These are phyloP conservation scores for Aspergillus pseudoterreus DNA, from an alignment of 2,329 filamentous ascomycete species.

Conservation along the genomic window DNA sequence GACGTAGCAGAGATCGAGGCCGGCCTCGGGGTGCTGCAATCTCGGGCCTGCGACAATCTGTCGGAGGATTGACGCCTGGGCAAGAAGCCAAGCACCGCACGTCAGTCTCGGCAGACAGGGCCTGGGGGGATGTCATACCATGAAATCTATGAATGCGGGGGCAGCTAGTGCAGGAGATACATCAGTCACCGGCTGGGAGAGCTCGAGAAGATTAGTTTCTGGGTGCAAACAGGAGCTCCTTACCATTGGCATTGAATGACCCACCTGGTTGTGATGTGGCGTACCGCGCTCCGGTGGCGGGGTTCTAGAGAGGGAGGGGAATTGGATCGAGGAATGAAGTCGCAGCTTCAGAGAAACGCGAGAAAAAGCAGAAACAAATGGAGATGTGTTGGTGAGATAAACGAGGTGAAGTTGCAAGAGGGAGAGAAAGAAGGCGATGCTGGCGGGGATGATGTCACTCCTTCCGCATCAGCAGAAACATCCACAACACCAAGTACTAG, in stretches of 20 bases:
- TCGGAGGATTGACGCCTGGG: slow-evolving; percentile 70
- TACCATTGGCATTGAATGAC: neutral
- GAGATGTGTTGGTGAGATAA: neutral
- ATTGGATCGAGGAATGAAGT: no score
- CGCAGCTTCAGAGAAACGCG: neutral
- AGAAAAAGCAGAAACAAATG: neutral
- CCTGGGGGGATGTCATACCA: slow-evolving; percentile 1
- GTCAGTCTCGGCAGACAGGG: slow-evolving; percentile 16
- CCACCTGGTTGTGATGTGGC: neutral
- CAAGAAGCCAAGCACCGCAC: slow-evolving; percentile 11
- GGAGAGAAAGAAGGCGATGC: neutral
- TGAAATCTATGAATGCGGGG: neutral
- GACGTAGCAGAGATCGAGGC: slow-evolving; percentile 92
- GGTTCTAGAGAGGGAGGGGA: no score
- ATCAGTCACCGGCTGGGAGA: neutral
- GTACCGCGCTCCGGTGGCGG: no score
- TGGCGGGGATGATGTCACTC: neutral
- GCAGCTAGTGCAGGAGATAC: neutral
- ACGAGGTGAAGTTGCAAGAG: neutral
- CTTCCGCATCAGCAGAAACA: no score
- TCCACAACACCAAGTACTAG: no score
- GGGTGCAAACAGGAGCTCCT: neutral
- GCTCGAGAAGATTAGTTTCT: neutral
- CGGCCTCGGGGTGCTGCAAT: slow-evolving; percentile 77
- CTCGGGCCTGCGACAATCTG: slow-evolving; percentile 89